Base-by-base conservation (phyloP, 768 basidiomycete genomes). In the Lactifluus pinguis region DNA sequence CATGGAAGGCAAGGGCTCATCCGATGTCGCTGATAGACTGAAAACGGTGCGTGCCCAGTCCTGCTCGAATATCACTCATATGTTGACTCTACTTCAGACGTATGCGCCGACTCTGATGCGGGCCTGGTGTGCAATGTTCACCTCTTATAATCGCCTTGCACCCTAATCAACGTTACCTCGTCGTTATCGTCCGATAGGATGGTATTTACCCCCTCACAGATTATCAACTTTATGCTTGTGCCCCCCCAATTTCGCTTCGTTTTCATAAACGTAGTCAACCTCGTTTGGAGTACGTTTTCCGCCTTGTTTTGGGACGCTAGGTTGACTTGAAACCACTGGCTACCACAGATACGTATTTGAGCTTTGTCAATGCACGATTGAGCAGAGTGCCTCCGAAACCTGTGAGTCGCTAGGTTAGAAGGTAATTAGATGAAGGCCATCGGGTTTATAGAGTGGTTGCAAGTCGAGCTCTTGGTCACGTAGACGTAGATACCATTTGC, bases 181-280 rank as follows among this genome's bases (percentile, higher is more conserved):
- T 30, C 53, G 25, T 13, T 25, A 25, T 25, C 25, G 30, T 63
- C 25, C 25, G 25, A 85, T 32, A 60, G 86, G 89, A 77, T 74
- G 3, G 86, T 91, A 6, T 91, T 84, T 70, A 77, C 85, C 36
- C 90, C 90, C 0, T 81, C 87, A 0, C 90, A 93, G 70, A 68
- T 85, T 57, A 76, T 90, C 75, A 93, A 93, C 72, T 93, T 92
- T 67, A 75, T 82, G 9, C 21, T 92, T 36, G 80, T 91, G 1
- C 91, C 91, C 1, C 83, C 80, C 4, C 90, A 92, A 66, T 72
- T 91, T 39, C 83, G 90, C 41, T 85, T 92, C 55, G 78, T 86
- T 19, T 76, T 86, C 19, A 82, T 93, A 25, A 80, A 89, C 67
- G 79, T 87, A 11, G 87, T 92, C 54, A 86, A 85, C 67, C 77